Evolutionary conservation across 2,329 filamentous ascomycete species (phyloP).

Genomic region (Trichoderma afroharzianum): DNA sequence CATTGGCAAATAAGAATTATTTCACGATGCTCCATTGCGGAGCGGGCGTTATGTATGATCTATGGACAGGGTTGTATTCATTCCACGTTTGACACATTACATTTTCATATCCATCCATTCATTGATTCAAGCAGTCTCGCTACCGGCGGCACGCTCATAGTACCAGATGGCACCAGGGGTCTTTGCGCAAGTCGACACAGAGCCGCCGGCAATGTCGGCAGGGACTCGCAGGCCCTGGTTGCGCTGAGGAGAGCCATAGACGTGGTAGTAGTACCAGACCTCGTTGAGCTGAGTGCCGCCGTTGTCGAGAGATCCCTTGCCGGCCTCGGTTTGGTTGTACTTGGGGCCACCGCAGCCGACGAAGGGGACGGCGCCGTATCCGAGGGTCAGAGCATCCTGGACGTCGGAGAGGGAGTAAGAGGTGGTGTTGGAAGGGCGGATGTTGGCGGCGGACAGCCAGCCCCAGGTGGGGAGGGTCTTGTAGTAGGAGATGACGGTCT

Average conservation of each 20-base stretch:
- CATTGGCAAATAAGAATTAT: conserved; percentile 1
- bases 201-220: conserved; percentile 46
- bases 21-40: not conserved
- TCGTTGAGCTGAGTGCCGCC: conserved; percentile 57
- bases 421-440: conserved; percentile 57
- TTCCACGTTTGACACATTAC: not conserved
- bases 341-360: conserved; percentile 58
- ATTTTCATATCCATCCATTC: not conserved
- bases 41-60: conserved; percentile 5
- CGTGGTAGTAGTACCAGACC: conserved; percentile 65
- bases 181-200: conserved; percentile 53
- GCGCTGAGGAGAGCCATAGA: conserved; percentile 54
- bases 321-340: conserved; percentile 58
- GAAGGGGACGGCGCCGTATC: conserved; percentile 55
- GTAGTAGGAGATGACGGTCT: conserved; percentile 57
- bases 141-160: conserved; percentile 43
- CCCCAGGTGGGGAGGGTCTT: conserved; percentile 54
- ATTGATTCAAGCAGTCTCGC: conserved; percentile 21
- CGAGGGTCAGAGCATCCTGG: conserved; percentile 45
- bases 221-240: conserved; percentile 42
- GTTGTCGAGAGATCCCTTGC: conserved; percentile 50
- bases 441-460: conserved; percentile 54
- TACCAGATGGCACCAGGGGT: conserved; percentile 52
- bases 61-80: not conserved
- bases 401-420: conserved; percentile 52